phyloP scores from a whole-genome alignment of 2,329 filamentous ascomycete genomes.

The Pseudogymnoascus sp. region DNA sequence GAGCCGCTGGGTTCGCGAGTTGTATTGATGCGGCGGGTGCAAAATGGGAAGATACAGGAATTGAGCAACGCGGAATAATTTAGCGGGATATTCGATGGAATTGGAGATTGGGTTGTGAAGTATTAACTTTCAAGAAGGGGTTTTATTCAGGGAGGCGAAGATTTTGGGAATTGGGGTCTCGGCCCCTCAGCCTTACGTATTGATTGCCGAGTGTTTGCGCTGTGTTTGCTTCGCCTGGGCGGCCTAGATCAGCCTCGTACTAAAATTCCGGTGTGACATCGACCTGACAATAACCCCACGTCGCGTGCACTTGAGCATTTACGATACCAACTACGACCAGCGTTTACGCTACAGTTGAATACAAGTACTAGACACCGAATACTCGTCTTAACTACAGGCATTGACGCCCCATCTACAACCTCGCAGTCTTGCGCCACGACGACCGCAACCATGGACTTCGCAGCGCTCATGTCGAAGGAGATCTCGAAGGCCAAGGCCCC shows the following conservation, averaged over 20 bases:
- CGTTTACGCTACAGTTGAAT: neutral
- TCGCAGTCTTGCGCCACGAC: neutral
- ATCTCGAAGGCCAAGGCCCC: slow-evolving; percentile 68
- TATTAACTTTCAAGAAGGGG: neutral
- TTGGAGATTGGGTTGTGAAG: neutral
- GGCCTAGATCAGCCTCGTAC: slow-evolving; percentile 4
- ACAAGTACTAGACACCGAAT: neutral
- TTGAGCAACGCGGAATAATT: too few species aligned
- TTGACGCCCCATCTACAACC: neutral
- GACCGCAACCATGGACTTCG: slow-evolving; percentile 74
- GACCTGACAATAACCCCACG: neutral
- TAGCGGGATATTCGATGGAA: neutral
- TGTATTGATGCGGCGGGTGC: neutral
- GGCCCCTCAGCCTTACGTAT: slow-evolving; percentile 7
- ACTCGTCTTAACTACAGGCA: neutral
- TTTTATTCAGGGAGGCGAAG: neutral
- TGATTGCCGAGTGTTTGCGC: neutral
- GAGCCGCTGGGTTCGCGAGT: neutral
- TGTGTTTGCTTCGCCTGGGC: slow-evolving; percentile 3
- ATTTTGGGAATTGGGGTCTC: slow-evolving; percentile 2
- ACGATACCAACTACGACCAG: neutral
- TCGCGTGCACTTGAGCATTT: slow-evolving; percentile 5
- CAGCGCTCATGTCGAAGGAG: slow-evolving; percentile 84
- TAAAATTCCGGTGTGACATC: neutral
- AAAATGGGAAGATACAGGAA: neutral